Percentiles rank a stretch among this genome's conserved stretches.
Conservation (phyloP, 1,284 basidiomycete genomes). For the Leccinum pallidistipes region DNA sequence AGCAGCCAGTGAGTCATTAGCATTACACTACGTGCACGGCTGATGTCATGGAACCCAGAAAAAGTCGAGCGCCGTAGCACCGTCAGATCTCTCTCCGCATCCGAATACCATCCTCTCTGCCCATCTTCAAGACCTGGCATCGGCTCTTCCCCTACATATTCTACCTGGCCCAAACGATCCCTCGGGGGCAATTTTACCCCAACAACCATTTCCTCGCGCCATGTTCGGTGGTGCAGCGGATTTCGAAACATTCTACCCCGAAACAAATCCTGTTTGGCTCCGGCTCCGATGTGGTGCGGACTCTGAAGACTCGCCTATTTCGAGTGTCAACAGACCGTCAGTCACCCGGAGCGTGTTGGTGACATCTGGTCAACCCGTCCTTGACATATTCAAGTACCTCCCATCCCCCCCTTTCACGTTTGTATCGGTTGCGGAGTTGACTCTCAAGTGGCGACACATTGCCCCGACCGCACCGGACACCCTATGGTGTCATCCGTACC, state of each 20-base stretch:
- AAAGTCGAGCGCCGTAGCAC: conserved; percentile 57
- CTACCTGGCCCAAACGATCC: conserved; percentile 89
- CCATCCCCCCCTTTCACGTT: conserved; percentile 64
- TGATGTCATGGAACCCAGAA: conserved; percentile 40
- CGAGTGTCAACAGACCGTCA: conserved; percentile 20
- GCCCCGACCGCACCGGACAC: conserved; percentile 99
- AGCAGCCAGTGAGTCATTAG: conserved; percentile 48
- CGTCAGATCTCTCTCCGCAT: conserved; percentile 66
- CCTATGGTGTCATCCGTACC: conserved; percentile 97
- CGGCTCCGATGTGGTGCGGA: conserved; percentile 44
- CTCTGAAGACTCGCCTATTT: conserved; percentile 15
- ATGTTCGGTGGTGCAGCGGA: conserved; percentile 80
- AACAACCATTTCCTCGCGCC: conserved; percentile 89
- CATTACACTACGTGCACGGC: conserved; percentile 3
- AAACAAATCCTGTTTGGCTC: conserved; percentile 92
- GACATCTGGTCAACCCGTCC: conserved; percentile 89
- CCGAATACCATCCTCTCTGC: conserved; percentile 72
- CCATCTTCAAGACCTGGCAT: conserved; percentile 72
- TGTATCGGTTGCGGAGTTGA: conserved; percentile 74
- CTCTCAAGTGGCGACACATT: conserved; percentile 92
- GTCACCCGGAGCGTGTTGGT: conserved; percentile 65
- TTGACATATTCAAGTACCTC: conserved; percentile 96
- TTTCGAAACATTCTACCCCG: conserved; percentile 69
- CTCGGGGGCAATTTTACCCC: conserved; percentile 85
- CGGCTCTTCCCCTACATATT: conserved; percentile 76